Base-by-base conservation (phyloP, 148 eudicot species). In the Chenopodium album region DNA sequence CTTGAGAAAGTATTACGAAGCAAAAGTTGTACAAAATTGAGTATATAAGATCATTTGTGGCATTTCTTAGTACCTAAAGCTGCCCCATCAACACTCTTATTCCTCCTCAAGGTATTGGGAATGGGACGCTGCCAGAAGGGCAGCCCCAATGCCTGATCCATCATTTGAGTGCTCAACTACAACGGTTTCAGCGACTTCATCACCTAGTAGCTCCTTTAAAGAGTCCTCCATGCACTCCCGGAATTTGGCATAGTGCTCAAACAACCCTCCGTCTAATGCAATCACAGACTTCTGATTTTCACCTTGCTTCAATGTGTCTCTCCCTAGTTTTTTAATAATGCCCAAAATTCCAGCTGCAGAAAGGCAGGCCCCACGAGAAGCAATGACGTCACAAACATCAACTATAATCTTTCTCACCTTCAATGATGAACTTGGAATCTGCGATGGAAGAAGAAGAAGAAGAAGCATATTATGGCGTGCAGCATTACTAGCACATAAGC, bases 131-230 rank as follows among this genome's bases (percentile, higher is more conserved):
- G 99, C 98, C 1, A 94, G 81, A 48, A 95, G 93, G 62, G 99
- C 94, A 60, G 99, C 98, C 56, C 99, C 99, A 22, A 91, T 91
- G 50, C 99, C 99, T 0, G 99, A 94, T 13, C 98, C 99, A 60
- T 94, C 99, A 46, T 91, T 94, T 8, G 97, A 92, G 64, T 86
- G 99, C 85, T 90, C 89, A n/a, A 94, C 71, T 14, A 87, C 82
- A 28, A 96, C 79, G 76, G 86, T 85, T 9, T 90, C 87, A 10
- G 92, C 89, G 41, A 85, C 89, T 56, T 90, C 95, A 34, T 85
- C 91, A 26, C 98, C 98, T 13, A 96, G 80, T 56, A 96, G 88
- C 81, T 94, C 97, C 79, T 88, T 89, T 54, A 96, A 86, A 26
- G 92, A 84, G 91, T 84, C 82, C 78, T 91, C 93, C 94, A 96